Evolutionary conservation across 345 rosid species (phyloP).

Genomic region (Heritiera littoralis): DNA sequence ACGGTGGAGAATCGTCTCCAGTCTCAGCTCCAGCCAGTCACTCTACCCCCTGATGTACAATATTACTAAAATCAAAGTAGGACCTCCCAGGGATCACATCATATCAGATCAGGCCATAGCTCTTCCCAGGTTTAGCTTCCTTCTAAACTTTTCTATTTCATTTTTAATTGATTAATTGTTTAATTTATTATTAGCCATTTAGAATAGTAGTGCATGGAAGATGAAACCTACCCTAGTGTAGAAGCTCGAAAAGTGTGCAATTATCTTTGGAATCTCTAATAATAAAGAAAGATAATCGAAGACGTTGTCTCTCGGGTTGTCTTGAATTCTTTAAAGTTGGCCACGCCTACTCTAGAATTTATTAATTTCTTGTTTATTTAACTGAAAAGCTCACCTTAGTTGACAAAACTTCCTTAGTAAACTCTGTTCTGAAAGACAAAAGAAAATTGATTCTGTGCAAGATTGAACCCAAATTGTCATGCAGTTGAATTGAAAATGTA

Average conservation of each 20-base stretch:
- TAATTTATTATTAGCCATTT: background rate
- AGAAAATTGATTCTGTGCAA: background rate
- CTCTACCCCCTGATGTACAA: conserved; percentile 66
- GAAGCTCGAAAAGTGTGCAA: background rate
- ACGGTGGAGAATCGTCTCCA: conserved; percentile 61
- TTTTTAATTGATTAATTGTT: background rate
- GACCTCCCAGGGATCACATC: conserved; percentile 60
- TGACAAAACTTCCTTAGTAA: background rate
- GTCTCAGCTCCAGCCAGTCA: conserved; percentile 56
- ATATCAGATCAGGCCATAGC: conserved; percentile 55
- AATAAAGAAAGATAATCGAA: background rate
- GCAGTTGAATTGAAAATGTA: background rate
- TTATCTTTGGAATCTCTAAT: background rate
- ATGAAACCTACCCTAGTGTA: background rate
- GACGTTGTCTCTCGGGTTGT: background rate
- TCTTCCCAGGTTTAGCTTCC: conserved; percentile 49
- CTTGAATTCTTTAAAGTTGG: background rate
- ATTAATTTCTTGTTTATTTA: background rate
- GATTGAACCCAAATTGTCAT: background rate
- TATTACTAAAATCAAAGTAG: conserved; percentile 52
- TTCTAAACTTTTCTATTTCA: no score
- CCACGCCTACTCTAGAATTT: background rate
- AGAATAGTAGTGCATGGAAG: background rate
- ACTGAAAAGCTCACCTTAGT: background rate
- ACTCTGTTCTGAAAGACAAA: background rate